Evolutionary conservation across 371 early-diverging fungal genomes (phyloP).

Genomic region (Cokeromyces recurvatus): DNA sequence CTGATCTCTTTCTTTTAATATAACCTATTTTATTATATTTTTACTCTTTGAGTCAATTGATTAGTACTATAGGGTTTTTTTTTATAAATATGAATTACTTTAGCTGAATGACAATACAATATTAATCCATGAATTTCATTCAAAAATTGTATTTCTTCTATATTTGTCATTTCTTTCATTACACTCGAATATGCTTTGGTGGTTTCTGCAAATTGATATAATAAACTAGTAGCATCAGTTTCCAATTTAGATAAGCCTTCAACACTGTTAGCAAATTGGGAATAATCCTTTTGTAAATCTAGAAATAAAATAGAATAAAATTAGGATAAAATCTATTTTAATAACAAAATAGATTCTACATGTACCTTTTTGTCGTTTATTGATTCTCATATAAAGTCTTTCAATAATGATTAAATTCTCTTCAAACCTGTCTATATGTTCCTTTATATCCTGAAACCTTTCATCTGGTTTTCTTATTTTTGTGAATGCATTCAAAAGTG

Average conservation of each 20-base stretch:
- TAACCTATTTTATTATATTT: no score
- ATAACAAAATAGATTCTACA: no score
- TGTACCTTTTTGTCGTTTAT: conserved; percentile 63
- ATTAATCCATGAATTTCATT: conserved; percentile 79
- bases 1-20: conserved; percentile 85
- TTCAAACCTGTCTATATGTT: conserved; percentile 76
- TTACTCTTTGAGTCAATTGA: no score
- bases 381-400: conserved; percentile 69
- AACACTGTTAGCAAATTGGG: conserved; percentile 70
- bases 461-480: conserved; percentile 89
- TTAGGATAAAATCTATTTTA: background rate
- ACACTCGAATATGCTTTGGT: conserved; percentile 60
- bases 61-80: no score
- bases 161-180: conserved; percentile 69
- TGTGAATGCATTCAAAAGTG: conserved; percentile 83
- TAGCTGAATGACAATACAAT: conserved; percentile 84
- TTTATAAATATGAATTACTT: no score
- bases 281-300: conserved; percentile 78
- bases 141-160: conserved; percentile 44
- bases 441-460: conserved; percentile 76
- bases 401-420: conserved; percentile 80
- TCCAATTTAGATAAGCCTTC: conserved; percentile 79
- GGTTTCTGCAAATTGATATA: conserved; percentile 72
- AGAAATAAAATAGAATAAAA: background rate
- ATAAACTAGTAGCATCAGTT: conserved; percentile 70